A percentile compares a stretch with the other conserved stretches of the same genome.
phyloP scores from a whole-genome alignment of 1,139 yeast genomes.

The Hyphopichia burtonii region DNA sequence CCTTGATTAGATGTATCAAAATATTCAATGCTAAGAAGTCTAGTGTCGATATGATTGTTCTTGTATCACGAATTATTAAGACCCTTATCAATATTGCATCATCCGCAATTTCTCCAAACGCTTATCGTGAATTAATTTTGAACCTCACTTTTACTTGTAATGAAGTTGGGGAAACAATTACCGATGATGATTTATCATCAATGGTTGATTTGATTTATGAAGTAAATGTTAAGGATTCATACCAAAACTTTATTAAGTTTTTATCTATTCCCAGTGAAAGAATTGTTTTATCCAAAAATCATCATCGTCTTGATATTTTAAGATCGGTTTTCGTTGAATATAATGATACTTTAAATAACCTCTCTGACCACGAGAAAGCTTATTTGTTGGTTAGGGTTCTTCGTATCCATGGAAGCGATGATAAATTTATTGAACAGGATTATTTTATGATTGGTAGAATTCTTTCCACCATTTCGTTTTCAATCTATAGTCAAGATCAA shows the following conservation, averaged over 20 bases:
- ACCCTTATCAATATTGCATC: neutral
- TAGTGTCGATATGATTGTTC: neutral
- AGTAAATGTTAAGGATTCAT: slow-evolving; percentile 19
- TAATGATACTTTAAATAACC: neutral
- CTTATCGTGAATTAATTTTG: neutral
- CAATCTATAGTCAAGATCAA: slow-evolving; percentile 12
- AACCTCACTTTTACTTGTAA: neutral
- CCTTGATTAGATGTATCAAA: neutral
- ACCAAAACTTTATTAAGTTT: slow-evolving; percentile 16
- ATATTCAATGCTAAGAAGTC: neutral
- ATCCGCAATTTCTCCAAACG: neutral
- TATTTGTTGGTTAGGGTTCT: slow-evolving; percentile 20
- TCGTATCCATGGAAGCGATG: slow-evolving; percentile 15
- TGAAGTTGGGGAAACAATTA: slow-evolving; percentile 2
- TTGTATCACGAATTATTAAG: neutral
- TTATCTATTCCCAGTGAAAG: slow-evolving; percentile 8
- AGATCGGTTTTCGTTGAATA: slow-evolving; percentile 1
- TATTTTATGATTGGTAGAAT: slow-evolving; percentile 20
- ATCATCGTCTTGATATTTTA: slow-evolving; percentile 2
- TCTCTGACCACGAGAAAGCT: slow-evolving; percentile 7
- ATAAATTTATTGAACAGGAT: slow-evolving; percentile 16
- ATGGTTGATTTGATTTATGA: slow-evolving; percentile 14
- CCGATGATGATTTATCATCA: neutral
- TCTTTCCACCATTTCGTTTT: slow-evolving; percentile 21
- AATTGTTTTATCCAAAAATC: neutral